These are phyloP conservation scores for Cladorrhinum samala DNA, from an alignment of 495 filamentous ascomycete genomes.

Conservation along the genomic window DNA sequence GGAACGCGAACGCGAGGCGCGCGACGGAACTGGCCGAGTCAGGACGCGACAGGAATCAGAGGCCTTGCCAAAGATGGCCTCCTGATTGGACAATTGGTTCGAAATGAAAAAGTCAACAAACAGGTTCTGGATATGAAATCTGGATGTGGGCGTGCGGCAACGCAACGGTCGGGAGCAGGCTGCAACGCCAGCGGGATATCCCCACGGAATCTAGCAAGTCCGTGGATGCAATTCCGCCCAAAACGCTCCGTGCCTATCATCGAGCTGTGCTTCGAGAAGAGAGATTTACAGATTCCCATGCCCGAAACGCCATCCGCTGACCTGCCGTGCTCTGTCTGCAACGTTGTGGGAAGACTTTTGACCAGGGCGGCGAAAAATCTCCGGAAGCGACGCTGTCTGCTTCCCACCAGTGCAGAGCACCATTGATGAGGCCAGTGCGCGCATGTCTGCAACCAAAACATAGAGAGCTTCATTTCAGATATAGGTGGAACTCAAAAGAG, in stretches of 20 bases:
- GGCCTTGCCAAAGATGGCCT: not conserved
- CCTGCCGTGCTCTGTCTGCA: not conserved
- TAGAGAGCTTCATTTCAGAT: not conserved
- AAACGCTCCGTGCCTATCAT: constrained; percentile 3
- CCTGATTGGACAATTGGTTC: not conserved
- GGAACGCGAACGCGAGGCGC: not conserved
- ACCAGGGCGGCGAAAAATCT: not conserved
- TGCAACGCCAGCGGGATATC: not conserved
- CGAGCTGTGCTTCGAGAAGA: not conserved
- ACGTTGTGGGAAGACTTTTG: not conserved
- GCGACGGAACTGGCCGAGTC: too few relatives aligned
- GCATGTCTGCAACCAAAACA: not conserved
- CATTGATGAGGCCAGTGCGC: constrained; percentile 1
- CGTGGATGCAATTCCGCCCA: not conserved
- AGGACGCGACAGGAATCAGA: too few relatives aligned
- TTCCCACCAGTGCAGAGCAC: not conserved
- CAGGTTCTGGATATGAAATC: not conserved
- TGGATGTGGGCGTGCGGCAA: not conserved
- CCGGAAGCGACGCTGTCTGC: not conserved
- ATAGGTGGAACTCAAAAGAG: not conserved
- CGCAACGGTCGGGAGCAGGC: not conserved
- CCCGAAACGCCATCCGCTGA: not conserved
- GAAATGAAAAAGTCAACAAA: not conserved
- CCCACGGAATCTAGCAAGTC: not conserved
- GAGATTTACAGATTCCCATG: constrained; percentile 1